These are phyloP conservation scores for Phytophthora kernoviae DNA, from an alignment of 352 stramenopile genomes.

Conservation along the genomic window DNA sequence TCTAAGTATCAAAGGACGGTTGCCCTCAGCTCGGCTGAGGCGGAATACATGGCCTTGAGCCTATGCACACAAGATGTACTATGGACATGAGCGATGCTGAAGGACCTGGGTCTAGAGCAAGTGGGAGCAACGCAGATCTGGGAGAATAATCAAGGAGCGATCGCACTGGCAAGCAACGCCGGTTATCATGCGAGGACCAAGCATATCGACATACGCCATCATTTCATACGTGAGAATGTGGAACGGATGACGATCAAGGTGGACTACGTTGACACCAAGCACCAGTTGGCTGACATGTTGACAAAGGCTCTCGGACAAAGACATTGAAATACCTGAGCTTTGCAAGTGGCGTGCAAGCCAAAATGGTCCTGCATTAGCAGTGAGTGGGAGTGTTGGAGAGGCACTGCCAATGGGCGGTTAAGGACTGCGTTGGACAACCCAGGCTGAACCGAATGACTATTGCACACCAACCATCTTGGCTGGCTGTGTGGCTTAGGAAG, in stretches of 20 bases:
- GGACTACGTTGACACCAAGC: constrained; percentile 16
- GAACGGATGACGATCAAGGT: constrained; percentile 12
- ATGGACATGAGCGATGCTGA: constrained; percentile 13
- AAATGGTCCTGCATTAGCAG: no score
- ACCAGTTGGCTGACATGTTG: constrained; percentile 25
- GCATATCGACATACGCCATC: constrained; percentile 29
- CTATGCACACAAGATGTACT: constrained; percentile 16
- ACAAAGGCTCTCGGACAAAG: constrained; percentile 22
- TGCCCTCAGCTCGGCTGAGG: constrained; percentile 16
- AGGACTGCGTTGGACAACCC: no score
- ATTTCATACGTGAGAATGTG: constrained; percentile 29
- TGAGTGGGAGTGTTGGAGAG: no score
- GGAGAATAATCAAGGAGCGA: constrained; percentile 14
- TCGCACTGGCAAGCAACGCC: constrained; percentile 11
- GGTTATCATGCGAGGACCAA: constrained; percentile 17
- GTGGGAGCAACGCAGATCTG: constrained; percentile 1
- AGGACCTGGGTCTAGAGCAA: constrained; percentile 11
- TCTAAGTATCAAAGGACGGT: constrained; percentile 17
- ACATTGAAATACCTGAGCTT: neutral
- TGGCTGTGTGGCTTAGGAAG: no score
- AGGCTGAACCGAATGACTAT: no score
- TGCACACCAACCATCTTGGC: no score
- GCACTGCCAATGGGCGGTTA: no score
- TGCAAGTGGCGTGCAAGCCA: no score
- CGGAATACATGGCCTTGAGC: constrained; percentile 20